Percentiles rank a stretch among this genome's conserved stretches.
Evolutionary conservation across 2,329 filamentous ascomycete genomes (phyloP).

Genomic region (Zasmidium citrigriseum): DNA sequence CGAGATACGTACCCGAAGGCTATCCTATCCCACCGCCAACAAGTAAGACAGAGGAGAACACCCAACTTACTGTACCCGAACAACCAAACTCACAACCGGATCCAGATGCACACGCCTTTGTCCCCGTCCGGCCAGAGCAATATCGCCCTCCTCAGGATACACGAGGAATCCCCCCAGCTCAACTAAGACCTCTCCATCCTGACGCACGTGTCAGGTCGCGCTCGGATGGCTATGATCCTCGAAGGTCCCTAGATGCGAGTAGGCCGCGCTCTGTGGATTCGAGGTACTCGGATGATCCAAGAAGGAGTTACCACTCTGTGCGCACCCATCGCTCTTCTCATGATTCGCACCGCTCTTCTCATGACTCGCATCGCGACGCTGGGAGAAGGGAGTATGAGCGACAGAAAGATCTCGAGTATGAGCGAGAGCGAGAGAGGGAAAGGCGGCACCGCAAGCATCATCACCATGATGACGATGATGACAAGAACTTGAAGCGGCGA

Average conservation of each 20-base stretch:
- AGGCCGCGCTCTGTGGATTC: neutral
- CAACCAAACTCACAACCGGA: neutral
- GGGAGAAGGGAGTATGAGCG: neutral
- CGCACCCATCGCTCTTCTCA: neutral
- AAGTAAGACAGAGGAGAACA: conserved; percentile 3
- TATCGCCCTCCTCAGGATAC: conserved; percentile 5
- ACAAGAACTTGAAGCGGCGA: conserved; percentile 2
- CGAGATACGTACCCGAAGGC: conserved; percentile 8
- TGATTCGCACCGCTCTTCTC: neutral
- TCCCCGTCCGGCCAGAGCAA: conserved; percentile 9
- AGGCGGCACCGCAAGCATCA: neutral
- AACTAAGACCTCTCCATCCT: neutral
- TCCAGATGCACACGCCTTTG: neutral
- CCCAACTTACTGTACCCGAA: neutral
- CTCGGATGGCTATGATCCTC: neutral
- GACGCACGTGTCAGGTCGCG: neutral
- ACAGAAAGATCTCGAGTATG: neutral
- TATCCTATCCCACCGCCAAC: neutral
- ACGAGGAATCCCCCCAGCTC: conserved; percentile 2
- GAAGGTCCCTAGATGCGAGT: neutral
- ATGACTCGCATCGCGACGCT: neutral
- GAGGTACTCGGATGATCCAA: neutral
- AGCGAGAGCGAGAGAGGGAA: neutral
- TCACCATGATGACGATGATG: neutral
- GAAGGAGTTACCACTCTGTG: neutral